Evolutionary conservation across 495 filamentous ascomycete species (phyloP).

Genomic region (Cenococcum geophilum): DNA sequence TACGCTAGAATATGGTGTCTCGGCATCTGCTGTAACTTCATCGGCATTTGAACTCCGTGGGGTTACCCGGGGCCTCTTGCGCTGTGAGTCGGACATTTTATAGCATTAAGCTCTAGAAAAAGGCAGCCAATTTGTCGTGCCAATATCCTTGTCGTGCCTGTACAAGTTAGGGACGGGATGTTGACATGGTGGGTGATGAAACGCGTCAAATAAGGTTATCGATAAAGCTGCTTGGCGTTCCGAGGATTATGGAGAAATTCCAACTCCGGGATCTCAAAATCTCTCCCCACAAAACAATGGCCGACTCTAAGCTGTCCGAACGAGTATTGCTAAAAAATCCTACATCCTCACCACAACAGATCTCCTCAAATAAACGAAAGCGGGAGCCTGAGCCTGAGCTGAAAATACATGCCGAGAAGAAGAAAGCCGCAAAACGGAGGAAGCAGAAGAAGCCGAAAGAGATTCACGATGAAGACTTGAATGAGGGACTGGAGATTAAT

Average conservation of each 20-base stretch:
- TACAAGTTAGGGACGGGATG: not conserved
- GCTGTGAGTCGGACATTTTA: slow-evolving; percentile 23
- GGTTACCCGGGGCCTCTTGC: slow-evolving; percentile 31
- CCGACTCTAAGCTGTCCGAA: slow-evolving; percentile 30
- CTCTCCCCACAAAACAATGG: slow-evolving; percentile 28
- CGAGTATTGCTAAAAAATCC: slow-evolving; percentile 32
- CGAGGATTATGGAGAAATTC: slow-evolving; percentile 13
- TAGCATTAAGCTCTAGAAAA: too few relatives aligned
- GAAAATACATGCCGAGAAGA: slow-evolving; percentile 17
- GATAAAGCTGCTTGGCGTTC: slow-evolving; percentile 11
- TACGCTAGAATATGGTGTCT: slow-evolving; percentile 38
- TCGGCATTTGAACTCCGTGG: slow-evolving; percentile 36
- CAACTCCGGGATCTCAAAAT: not conserved
- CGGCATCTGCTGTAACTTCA: slow-evolving; percentile 21
- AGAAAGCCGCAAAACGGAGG: slow-evolving; percentile 47
- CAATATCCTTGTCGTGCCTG: too few relatives aligned
- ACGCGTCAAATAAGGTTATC: slow-evolving; percentile 12
- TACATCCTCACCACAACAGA: slow-evolving; percentile 1
- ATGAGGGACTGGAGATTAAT: slow-evolving; percentile 65
- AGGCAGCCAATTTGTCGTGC: too few relatives aligned
- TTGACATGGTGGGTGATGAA: slow-evolving; percentile 9
- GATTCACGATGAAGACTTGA: slow-evolving; percentile 52
- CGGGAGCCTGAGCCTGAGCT: slow-evolving; percentile 23
- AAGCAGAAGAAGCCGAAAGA: slow-evolving; percentile 51
- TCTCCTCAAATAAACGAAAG: slow-evolving; percentile 34